phyloP scores from a whole-genome alignment of 2,329 filamentous ascomycete genomes.

The Beauveria sp. region DNA sequence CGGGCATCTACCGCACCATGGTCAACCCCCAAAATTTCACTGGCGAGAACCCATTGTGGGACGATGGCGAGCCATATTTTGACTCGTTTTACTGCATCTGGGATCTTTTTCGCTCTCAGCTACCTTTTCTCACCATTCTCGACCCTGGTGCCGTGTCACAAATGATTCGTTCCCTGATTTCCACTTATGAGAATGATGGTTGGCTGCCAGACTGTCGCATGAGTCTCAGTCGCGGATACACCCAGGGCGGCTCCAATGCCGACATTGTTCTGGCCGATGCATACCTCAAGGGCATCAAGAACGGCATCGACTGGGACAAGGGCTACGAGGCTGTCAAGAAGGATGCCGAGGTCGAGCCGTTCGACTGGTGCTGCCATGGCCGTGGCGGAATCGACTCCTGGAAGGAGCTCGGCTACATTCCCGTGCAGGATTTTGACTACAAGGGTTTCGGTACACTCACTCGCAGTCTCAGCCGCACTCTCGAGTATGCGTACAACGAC shows the following conservation, averaged over 20 bases:
- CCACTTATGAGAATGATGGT: conserved; percentile 62
- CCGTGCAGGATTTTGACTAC: conserved; percentile 59
- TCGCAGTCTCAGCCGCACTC: conserved; percentile 61
- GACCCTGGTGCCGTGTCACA: conserved; percentile 56
- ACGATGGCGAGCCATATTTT: conserved; percentile 61
- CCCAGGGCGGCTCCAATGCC: conserved; percentile 68
- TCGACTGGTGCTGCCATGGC: conserved; percentile 63
- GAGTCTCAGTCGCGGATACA: conserved; percentile 67
- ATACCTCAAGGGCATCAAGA: conserved; percentile 56
- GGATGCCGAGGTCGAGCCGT: conserved; percentile 64
- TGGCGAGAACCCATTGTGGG: conserved; percentile 63
- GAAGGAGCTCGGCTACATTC: conserved; percentile 66
- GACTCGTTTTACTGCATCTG: conserved; percentile 73
- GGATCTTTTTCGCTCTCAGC: conserved; percentile 63
- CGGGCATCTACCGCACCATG: conserved; percentile 64
- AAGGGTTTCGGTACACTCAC: conserved; percentile 63
- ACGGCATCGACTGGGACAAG: conserved; percentile 56
- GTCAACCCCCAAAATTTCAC: conserved; percentile 69
- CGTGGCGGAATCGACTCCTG: conserved; percentile 64
- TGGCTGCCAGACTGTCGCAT: conserved; percentile 71
- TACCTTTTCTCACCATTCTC: conserved; percentile 60
- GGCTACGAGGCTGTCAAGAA: conserved; percentile 66
- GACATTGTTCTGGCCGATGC: conserved; percentile 62
- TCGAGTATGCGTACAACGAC: conserved; percentile 75
- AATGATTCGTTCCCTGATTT: conserved; percentile 64